Evolutionary conservation across 2,329 filamentous ascomycete species (phyloP), one percentile per base, ranked within the genome.

Genomic region (Fusarium anguioides): DNA sequence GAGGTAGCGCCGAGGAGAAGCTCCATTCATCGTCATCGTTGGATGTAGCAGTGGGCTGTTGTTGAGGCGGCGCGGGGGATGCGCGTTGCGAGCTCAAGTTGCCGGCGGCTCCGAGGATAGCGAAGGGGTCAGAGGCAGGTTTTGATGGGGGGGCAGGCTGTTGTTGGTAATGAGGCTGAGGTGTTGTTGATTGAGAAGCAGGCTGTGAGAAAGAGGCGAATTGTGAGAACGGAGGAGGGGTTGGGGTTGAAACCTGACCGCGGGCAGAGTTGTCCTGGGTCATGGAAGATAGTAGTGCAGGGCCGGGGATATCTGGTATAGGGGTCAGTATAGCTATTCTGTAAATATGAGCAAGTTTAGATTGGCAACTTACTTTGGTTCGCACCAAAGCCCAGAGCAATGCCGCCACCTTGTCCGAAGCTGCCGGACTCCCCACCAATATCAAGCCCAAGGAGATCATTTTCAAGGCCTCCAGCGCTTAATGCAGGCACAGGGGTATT

Each of bases 11-110:
- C 1, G 95, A 98, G 5, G 92, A 89, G 77, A 98, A 98, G 23
- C 89, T 91, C 94, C 95, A 98, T 74, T 98, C 95, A 67, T 98
- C 95, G 48, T 97, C 95, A 42, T 92, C 88, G 48, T 81, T 82
- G 9, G 80, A 74, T 10, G 72, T 68, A 5, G 80, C 52, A 12
- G 75, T 67, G n/a, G 67, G 70, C 18, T 70, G 64, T 9, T 68
- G 70, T 21, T 72, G 68, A 18, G 68, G 64, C 11, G 74, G 70
- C 17, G 62, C 68, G 18, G 71, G 72, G 18, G 78, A 72, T 18
- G 62, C 60, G 69, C 62, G 75, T 70, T 58, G 75, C 27, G 74
- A 69, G 62, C 51, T 35, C n/a, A 63, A 49, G 42, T 31, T 64
- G 35, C 70, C 37, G 52, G 65, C 37, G 52, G 65, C 69, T 17